A percentile compares a stretch with the other conserved stretches of the same genome.
These are phyloP conservation scores for Rhodomyrtus tomentosa DNA, from an alignment of 345 rosid species.

Conservation along the genomic window DNA sequence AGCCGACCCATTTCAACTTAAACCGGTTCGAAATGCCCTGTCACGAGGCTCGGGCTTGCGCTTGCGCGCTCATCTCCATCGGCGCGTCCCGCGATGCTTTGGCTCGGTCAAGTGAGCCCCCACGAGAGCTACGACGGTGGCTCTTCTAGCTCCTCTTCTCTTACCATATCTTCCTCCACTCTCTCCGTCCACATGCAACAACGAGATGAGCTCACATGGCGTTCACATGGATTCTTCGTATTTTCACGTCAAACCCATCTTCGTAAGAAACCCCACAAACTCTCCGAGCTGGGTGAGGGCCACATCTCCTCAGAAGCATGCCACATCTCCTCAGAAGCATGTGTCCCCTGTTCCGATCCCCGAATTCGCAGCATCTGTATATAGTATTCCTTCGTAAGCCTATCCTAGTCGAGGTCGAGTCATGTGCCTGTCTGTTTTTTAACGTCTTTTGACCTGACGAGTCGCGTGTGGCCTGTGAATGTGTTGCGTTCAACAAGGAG, in stretches of 20 bases:
- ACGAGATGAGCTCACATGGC: neutral
- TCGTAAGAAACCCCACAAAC: neutral
- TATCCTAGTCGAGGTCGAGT: neutral
- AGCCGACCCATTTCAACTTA: neutral
- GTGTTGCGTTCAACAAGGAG: conserved; percentile 16
- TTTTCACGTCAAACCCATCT: neutral
- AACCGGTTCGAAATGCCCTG: neutral
- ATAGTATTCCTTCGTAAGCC: neutral
- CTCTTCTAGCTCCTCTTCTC: neutral
- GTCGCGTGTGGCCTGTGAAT: neutral
- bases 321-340: conserved; percentile 11
- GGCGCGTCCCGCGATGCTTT: neutral
- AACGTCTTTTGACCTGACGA: neutral
- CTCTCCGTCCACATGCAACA: neutral
- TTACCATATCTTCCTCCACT: neutral
- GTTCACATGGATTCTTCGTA: neutral
- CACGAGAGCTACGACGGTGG: neutral
- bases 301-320: no score
- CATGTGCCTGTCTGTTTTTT: neutral
- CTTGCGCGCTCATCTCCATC: neutral
- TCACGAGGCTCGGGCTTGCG: neutral
- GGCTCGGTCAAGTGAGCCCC: neutral
- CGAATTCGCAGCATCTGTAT: conserved; percentile 25
- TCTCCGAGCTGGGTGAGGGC: neutral
- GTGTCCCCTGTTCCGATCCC: conserved; percentile 34